Base-by-base conservation (phyloP, 2,329 filamentous ascomycete species). In the Aspergillus floridensis region DNA sequence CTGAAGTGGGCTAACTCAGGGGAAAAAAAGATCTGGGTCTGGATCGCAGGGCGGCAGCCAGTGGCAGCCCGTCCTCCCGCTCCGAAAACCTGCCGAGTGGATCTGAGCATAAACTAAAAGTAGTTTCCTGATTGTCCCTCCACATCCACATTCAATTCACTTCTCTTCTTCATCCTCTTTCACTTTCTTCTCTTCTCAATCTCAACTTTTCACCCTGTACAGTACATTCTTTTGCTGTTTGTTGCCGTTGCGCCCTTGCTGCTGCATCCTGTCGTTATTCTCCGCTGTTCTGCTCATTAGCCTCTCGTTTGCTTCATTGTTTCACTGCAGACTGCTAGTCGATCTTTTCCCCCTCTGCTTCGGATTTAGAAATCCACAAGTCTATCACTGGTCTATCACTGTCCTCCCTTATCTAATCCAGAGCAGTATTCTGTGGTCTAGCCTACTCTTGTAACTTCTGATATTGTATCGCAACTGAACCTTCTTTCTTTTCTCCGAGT, bases 31-130 rank as follows among this genome's bases (percentile, higher is more conserved):
- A 44, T 59, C 57, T 31, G 51, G 49, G 48, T 22, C 60, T 53
- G 58, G 46, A 55, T 59, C 50, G 51, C 22, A 35, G n/a, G 14
- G 14, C 32, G 41, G 29, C 55, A 62, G 57, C 60, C 60, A 62
- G 47, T 62, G 41, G 38, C 55, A 62, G 57, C 60, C 49, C 29
- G 32, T 26, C 29, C 26, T 53, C 31, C 35, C 56, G 24, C 38
- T 29, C 26, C 26, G 49, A 46, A 55, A 55, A 55, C 53, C 53
- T 55, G 53, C 53, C 53, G 53, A 55, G 53, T 55, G 21, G 53
- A 55, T 54, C 26, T 48, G 47, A 54, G 53, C 53, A 55, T 48
- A 35, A 48, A n/a, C 38, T 44, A 31, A 21, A 26, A 16, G 32
- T 12, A 35, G 32, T 22, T 53, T 24, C 51, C 41, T 47, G 41